A percentile compares a stretch with the other conserved stretches of the same genome.
Evolutionary conservation across 176 grass and related monocot species (phyloP).

Genomic region (Carex pumila): DNA sequence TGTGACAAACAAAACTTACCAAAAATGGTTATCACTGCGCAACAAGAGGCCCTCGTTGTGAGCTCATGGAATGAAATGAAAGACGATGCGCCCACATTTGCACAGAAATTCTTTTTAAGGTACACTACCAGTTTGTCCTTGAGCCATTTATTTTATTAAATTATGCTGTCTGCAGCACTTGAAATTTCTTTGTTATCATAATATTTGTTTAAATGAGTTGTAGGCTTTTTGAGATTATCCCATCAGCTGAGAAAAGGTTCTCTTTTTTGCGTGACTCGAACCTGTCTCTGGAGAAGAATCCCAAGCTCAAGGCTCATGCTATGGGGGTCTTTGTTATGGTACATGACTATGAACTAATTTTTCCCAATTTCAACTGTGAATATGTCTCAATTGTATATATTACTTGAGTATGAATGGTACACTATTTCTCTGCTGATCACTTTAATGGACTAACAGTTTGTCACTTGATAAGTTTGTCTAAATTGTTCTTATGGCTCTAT

Average conservation of each 20-base stretch:
- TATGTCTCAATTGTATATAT: not conserved
- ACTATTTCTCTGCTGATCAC: no score
- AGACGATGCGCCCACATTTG: not conserved
- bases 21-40: constrained; percentile 5
- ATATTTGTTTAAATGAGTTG: not conserved
- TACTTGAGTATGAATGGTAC: not conserved
- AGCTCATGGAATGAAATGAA: constrained; percentile 11
- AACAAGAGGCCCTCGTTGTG: constrained; percentile 6
- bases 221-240: constrained; percentile 16
- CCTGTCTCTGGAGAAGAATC: constrained; percentile 55
- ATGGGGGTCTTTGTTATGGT: constrained; percentile 23
- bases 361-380: not conserved
- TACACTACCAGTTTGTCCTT: not conserved
- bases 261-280: constrained; percentile 20
- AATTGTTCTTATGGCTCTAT: not conserved
- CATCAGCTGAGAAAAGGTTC: constrained; percentile 14
- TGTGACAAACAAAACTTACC: not conserved
- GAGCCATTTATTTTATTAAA: no score
- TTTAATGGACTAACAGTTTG: not conserved
- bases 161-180: no score
- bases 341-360: not conserved
- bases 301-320: constrained; percentile 49
- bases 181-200: not conserved
- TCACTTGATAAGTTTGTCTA: not conserved
- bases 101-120: constrained; percentile 13